A percentile compares a stretch with the other conserved stretches of the same genome.
Conservation (phyloP, 2,329 filamentous ascomycete species). For the Pseudogymnoascus sp. region DNA sequence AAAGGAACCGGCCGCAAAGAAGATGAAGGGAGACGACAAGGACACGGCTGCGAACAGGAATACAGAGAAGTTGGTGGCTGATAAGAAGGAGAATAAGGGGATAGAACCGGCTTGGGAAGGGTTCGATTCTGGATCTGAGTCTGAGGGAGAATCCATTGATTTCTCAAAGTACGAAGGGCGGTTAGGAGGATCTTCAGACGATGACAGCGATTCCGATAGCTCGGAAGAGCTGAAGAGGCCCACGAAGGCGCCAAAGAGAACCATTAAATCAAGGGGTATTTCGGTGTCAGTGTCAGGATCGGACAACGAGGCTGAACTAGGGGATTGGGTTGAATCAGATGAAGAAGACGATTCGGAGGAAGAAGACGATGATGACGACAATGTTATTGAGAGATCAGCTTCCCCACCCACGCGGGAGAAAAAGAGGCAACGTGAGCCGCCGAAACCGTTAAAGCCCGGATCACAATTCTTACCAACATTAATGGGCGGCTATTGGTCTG, state of each 20-base stretch:
- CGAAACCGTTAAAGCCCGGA: conserved; percentile 12
- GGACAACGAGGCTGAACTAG: conserved; percentile 10
- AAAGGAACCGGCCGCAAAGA: conserved; percentile 1
- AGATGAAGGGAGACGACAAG: neutral
- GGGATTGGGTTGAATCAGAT: neutral
- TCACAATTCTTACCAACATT: conserved; percentile 68
- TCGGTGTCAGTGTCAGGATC: conserved; percentile 10
- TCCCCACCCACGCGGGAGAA: conserved; percentile 15
- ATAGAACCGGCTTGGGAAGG: conserved; percentile 17
- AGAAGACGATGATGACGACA: conserved; percentile 16
- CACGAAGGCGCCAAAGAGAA: conserved; percentile 10
- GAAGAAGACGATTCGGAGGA: conserved; percentile 11
- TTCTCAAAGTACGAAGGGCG: conserved; percentile 25
- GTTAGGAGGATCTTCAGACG: conserved; percentile 26
- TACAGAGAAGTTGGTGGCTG: neutral
- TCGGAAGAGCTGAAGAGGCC: conserved; percentile 18
- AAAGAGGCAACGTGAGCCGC: conserved; percentile 17
- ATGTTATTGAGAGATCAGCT: conserved; percentile 3
- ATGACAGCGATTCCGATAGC: conserved; percentile 22
- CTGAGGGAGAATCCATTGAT: conserved; percentile 14
- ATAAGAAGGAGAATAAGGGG: conserved; percentile 15
- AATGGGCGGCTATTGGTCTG: conserved; percentile 73
- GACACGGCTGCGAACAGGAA: neutral
- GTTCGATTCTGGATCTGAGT: conserved; percentile 15
- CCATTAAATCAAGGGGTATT: conserved; percentile 8